These are phyloP conservation scores for Russula sp. DNA, from an alignment of 768 basidiomycete species.

Conservation along the genomic window DNA sequence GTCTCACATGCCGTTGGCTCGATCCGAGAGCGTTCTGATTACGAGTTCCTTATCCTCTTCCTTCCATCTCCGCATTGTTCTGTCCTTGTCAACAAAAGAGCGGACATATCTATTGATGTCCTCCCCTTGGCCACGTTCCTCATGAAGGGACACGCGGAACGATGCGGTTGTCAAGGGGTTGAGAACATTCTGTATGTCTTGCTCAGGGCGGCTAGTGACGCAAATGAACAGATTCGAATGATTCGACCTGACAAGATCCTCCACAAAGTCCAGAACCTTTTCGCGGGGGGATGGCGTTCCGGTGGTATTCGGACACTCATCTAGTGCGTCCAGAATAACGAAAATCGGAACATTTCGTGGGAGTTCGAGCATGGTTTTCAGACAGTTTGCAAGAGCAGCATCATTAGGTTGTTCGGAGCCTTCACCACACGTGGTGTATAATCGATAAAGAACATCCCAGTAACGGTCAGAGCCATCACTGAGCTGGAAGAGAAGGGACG, in stretches of 20 bases:
- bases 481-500: not conserved
- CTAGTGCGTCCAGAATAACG: not conserved
- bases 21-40: not conserved
- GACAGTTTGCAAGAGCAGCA: not conserved
- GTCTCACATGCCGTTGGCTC: not conserved
- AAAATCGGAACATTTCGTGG: not conserved
- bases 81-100: not conserved
- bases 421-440: not conserved
- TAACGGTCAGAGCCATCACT: not conserved
- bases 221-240: not conserved
- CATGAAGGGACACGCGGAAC: not conserved
- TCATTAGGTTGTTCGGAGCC: not conserved
- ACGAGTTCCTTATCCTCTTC: not conserved
- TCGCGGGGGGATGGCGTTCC: not conserved
- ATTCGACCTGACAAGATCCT: not conserved
- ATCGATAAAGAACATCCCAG: not conserved
- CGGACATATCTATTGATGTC: not conserved
- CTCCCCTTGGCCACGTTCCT: not conserved
- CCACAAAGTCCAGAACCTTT: not conserved
- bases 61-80: not conserved
- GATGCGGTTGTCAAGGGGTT: not conserved
- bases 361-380: not conserved
- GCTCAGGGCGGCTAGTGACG: not conserved
- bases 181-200: not conserved
- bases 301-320: not conserved